Evolutionary conservation across 1,284 basidiomycete species (phyloP).

Genomic region (Apiotrichum akiyoshidainum): DNA sequence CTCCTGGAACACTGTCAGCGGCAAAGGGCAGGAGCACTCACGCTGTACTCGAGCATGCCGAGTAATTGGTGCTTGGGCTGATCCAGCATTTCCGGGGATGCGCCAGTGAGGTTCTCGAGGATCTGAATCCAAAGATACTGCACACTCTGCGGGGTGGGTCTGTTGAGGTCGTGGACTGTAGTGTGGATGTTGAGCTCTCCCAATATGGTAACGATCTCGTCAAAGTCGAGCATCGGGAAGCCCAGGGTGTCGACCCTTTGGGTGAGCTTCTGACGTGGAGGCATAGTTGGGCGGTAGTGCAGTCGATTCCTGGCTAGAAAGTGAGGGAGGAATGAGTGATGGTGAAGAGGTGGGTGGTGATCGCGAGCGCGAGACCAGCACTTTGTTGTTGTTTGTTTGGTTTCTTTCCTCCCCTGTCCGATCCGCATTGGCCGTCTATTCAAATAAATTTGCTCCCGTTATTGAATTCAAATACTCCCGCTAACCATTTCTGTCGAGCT

Average conservation of each 20-base stretch:
- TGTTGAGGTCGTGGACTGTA: conserved; percentile 64
- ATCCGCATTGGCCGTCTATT: no score
- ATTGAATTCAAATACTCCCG: conserved; percentile 4
- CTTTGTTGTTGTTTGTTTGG: no score
- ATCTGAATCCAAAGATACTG: conserved; percentile 55
- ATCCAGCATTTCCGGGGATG: conserved; percentile 61
- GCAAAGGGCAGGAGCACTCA: conserved; percentile 31
- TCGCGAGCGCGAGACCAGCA: no score
- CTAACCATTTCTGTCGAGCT: not conserved
- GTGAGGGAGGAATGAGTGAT: not conserved
- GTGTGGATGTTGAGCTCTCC: conserved; percentile 51
- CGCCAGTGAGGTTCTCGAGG: conserved; percentile 65
- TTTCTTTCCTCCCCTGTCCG: no score
- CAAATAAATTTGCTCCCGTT: not conserved
- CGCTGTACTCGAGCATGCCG: conserved; percentile 54
- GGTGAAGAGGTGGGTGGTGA: not conserved
- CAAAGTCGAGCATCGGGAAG: conserved; percentile 38
- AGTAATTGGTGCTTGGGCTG: conserved; percentile 61
- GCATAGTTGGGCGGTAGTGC: not conserved
- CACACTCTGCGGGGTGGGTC: conserved; percentile 66
- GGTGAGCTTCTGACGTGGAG: conserved; percentile 8
- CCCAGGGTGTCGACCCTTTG: conserved; percentile 22
- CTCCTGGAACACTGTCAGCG: conserved; percentile 55
- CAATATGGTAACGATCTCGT: conserved; percentile 34
- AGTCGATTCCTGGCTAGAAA: not conserved